Evolutionary conservation across 176 grass and related monocot species (phyloP).

Genomic region (Oryza meridionalis): DNA sequence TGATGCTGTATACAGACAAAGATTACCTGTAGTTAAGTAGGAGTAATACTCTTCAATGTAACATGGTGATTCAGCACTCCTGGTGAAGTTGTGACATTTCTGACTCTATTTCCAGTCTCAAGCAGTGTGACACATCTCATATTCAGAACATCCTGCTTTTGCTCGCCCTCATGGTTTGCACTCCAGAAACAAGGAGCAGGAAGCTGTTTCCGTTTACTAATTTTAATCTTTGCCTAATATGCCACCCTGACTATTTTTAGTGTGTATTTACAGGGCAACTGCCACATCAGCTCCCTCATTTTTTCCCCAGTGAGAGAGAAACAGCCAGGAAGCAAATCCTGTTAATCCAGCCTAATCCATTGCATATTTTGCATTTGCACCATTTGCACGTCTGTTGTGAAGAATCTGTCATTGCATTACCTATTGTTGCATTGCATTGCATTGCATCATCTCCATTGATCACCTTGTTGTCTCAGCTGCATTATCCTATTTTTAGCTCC

Average conservation of each 20-base stretch:
- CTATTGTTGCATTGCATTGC: neutral
- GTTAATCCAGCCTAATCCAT: neutral
- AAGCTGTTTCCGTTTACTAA: slow-evolving; percentile 27
- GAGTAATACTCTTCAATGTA: neutral
- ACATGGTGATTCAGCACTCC: neutral
- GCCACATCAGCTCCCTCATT: slow-evolving; percentile 29
- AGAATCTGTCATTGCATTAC: neutral
- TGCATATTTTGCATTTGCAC: neutral
- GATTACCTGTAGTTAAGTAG: neutral
- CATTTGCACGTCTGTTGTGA: neutral
- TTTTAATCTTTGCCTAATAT: slow-evolving; percentile 42
- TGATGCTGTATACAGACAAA: neutral
- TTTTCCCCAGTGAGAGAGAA: neutral
- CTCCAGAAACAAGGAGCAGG: slow-evolving; percentile 3
- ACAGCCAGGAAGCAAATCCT: neutral
- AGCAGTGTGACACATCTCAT: neutral
- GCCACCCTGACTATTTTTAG: slow-evolving; percentile 35
- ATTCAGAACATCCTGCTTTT: slow-evolving; percentile 9
- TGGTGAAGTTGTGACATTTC: neutral
- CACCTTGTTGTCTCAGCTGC: neutral
- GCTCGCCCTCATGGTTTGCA: slow-evolving; percentile 28
- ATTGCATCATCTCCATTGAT: slow-evolving; percentile 34
- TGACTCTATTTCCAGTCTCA: neutral
- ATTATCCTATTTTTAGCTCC: slow-evolving; percentile 44
- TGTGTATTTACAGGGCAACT: neutral